phyloP scores from a whole-genome alignment of 2,329 filamentous ascomycete species.

The Sodiomyces alkalinus region DNA sequence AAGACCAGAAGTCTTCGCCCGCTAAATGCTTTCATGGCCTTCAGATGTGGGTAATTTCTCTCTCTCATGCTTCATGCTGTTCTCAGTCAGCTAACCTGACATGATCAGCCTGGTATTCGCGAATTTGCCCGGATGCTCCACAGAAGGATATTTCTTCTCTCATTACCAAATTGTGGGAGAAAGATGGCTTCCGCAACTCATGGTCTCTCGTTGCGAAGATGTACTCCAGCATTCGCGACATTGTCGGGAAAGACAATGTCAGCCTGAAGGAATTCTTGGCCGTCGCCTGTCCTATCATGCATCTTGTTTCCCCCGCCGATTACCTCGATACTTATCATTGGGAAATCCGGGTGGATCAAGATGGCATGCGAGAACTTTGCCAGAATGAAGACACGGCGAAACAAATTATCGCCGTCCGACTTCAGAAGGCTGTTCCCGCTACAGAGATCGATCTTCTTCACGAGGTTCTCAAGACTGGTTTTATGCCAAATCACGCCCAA shows the following conservation, averaged over 20 bases:
- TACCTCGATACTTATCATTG: constrained; percentile 33
- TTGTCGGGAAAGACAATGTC: constrained; percentile 27
- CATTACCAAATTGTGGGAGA: constrained; percentile 31
- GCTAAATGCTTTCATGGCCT: constrained; percentile 14
- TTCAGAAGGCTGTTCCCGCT: constrained; percentile 6
- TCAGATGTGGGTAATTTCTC: constrained; percentile 7
- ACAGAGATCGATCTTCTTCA: constrained; percentile 15
- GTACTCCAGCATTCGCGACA: constrained; percentile 37
- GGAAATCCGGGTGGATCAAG: constrained; percentile 18
- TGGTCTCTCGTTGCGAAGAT: constrained; percentile 38
- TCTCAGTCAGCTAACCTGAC: too few relatives aligned
- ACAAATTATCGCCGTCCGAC: constrained; percentile 1
- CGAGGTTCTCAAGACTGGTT: constrained; percentile 11
- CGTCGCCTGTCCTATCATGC: constrained; percentile 28
- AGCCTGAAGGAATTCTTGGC: constrained; percentile 30
- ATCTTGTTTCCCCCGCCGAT: constrained; percentile 24
- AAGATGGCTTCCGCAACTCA: constrained; percentile 31
- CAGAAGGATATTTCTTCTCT: constrained; percentile 38
- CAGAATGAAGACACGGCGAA: constrained; percentile 5
- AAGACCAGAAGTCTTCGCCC: constrained; percentile 7
- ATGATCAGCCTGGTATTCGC: constrained; percentile 34
- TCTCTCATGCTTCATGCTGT: too few relatives aligned
- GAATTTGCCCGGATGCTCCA: constrained; percentile 25
- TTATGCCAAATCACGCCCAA: constrained; percentile 10
- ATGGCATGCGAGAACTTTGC: constrained; percentile 8